Evolutionary conservation across 371 early-diverging fungal genomes (phyloP).

Genomic region (Mycotypha africana): DNA sequence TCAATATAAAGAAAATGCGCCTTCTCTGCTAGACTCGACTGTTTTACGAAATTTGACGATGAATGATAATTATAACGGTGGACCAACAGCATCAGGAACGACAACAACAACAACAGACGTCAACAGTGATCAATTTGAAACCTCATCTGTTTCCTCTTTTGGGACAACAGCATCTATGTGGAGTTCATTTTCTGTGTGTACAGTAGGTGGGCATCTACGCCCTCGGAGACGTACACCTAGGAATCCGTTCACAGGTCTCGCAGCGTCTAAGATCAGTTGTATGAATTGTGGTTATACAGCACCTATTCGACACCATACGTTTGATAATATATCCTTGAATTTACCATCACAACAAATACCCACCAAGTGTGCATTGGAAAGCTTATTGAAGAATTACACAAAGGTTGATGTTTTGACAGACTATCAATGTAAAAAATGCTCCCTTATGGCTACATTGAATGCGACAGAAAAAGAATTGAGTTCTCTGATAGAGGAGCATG

Average conservation of each 20-base stretch:
- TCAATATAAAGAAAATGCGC: conserved; percentile 31
- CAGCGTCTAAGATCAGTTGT: conserved; percentile 75
- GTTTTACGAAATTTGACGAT: conserved; percentile 19
- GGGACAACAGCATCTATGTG: conserved; percentile 48
- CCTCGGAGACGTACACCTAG: conserved; percentile 38
- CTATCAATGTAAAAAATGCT: conserved; percentile 73
- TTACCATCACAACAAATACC: conserved; percentile 53
- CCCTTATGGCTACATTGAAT: conserved; percentile 54
- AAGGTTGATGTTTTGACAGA: conserved; percentile 70
- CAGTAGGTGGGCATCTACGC: conserved; percentile 40
- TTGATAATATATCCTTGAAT: conserved; percentile 75
- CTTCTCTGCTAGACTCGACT: conserved; percentile 36
- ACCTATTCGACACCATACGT: conserved; percentile 77
- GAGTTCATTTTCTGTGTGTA: conserved; percentile 47
- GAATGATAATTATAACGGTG: conserved; percentile 14
- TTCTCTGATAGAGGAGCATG: conserved; percentile 2
- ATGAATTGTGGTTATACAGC: conserved; percentile 75
- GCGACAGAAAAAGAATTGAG: conserved; percentile 33
- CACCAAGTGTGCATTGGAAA: conserved; percentile 55
- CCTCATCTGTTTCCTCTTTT: conserved; percentile 40
- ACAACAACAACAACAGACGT: no score
- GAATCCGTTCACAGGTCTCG: conserved; percentile 71
- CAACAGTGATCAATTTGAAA: conserved; percentile 38
- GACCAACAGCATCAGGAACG: no score
- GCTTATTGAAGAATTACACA: conserved; percentile 61